Evolutionary conservation across 805 yeast genomes (phyloP).

Genomic region (Metschnikowia proteae): DNA sequence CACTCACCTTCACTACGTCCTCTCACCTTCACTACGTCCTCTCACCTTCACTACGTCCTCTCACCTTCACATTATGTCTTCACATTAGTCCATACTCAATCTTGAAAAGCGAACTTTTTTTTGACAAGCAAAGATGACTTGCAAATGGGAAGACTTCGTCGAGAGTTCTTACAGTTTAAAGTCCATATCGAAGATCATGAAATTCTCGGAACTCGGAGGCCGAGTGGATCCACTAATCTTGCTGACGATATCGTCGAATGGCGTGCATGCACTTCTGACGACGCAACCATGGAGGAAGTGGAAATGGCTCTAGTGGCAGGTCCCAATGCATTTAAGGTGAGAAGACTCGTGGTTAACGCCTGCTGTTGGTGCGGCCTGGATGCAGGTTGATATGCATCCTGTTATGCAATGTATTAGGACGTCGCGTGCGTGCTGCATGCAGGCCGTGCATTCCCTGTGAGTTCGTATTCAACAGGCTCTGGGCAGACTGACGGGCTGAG

Average conservation of each 20-base stretch:
- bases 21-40: conserved; percentile 53
- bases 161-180: conserved; percentile 75
- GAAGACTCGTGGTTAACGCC: conserved; percentile 10
- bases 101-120: conserved; percentile 40
- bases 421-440: too few species aligned
- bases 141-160: conserved; percentile 57
- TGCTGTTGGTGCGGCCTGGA: too few species aligned
- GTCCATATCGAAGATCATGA: conserved; percentile 53
- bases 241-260: conserved; percentile 61
- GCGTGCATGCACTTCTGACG: conserved; percentile 70
- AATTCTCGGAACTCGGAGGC: conserved; percentile 37
- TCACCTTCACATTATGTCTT: conserved; percentile 43
- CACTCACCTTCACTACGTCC: conserved; percentile 51
- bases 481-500: too few species aligned
- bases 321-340: conserved; percentile 31
- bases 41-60: too few species aligned
- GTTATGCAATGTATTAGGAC: too few species aligned
- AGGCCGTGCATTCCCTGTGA: too few species aligned
- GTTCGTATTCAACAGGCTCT: too few species aligned
- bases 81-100: conserved; percentile 32
- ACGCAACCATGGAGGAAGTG: conserved; percentile 34
- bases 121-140: conserved; percentile 49
- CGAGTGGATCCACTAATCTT: conserved; percentile 27
- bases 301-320: conserved; percentile 20
- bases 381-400: too few species aligned